Percentiles rank a stretch among this genome's conserved stretches.
Conservation (phyloP, 2,329 filamentous ascomycete species). For the Trematosphaeria pertusa region DNA sequence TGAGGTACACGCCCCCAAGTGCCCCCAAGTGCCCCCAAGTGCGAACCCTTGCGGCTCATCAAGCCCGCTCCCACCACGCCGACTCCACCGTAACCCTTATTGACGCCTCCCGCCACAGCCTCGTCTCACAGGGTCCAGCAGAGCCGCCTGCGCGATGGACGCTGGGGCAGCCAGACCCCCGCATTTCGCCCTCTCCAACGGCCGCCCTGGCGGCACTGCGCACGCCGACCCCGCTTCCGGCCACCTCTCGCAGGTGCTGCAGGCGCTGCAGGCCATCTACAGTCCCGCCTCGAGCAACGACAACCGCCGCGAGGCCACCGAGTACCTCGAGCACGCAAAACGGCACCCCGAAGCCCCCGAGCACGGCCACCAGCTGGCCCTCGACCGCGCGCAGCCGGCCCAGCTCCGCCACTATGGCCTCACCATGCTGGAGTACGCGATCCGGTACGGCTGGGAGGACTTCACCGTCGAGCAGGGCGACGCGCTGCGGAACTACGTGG, state of each 20-base stretch:
- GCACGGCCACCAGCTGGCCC: slow-evolving; percentile 83
- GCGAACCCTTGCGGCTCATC: background rate
- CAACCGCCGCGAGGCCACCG: slow-evolving; percentile 79
- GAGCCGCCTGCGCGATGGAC: slow-evolving; percentile 41
- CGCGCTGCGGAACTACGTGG: slow-evolving; percentile 76
- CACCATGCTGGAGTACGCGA: slow-evolving; percentile 86
- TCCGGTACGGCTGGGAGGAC: slow-evolving; percentile 82
- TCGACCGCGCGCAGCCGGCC: slow-evolving; percentile 74
- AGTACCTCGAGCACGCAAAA: slow-evolving; percentile 87
- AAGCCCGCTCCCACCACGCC: slow-evolving; percentile 9
- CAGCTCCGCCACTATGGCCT: slow-evolving; percentile 93
- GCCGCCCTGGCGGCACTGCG: slow-evolving; percentile 20
- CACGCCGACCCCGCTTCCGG: slow-evolving; percentile 12
- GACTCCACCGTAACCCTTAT: slow-evolving; percentile 7
- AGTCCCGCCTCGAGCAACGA: slow-evolving; percentile 81
- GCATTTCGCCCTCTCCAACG: slow-evolving; percentile 30
- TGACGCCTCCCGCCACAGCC: slow-evolving; percentile 13
- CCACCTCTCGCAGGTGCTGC: slow-evolving; percentile 72
- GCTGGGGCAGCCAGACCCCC: slow-evolving; percentile 33
- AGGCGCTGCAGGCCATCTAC: slow-evolving; percentile 88
- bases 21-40: too few relatives aligned
- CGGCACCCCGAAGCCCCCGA: slow-evolving; percentile 78
- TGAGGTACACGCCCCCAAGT: too few relatives aligned
- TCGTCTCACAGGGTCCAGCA: slow-evolving; percentile 5
- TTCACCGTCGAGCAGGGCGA: slow-evolving; percentile 72